Evolutionary conservation across 2,329 filamentous ascomycete species (phyloP), one percentile per base, ranked within the genome.

Genomic region (Alternaria dauci): DNA sequence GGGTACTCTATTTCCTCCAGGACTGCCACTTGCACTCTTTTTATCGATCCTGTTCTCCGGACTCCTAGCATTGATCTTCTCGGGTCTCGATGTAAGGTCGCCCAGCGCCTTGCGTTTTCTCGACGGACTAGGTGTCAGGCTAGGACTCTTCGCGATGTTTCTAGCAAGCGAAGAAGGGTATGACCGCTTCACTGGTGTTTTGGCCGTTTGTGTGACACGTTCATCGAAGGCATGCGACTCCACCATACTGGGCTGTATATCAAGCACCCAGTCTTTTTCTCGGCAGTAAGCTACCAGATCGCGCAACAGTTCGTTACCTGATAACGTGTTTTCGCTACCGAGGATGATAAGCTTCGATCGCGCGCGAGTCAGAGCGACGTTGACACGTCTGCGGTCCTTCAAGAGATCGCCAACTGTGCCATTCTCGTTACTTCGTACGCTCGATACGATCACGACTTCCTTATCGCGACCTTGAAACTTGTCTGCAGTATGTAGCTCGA

Each of bases 391-490:
- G 91, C 93, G 96, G 78, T 99, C 95, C 62, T 91, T 91, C 28
- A 99, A 83, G 46, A 99, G 79, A 56, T 98, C 95, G 18, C 95
- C 95, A n/a, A 99, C 94, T 51, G 86, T 88, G 63, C 89, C 88
- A 1, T 86, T 85, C 23, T 94, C 89, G 71, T 99, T 99, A 76
- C 89, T 94, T 30, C 95, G 87, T 14, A 98, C 95, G 30, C 96
- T 89, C 56, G 88, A 92, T 8, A 99, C 85, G 14, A 99, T 87
- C 0, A 98, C 87, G 3, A 96, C 89, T 73, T 97, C 93, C 76
- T 99, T 99, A 80, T 99, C 95, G 9, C 95, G 88, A 7, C 95
- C 95, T 77, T 99, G 95, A 78, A 97, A 99, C 44, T 94, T 93
- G 79, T 99, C 95, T 3, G 95, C 94, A 0, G 95, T 98, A 79